Evolutionary conservation across 768 basidiomycete species (phyloP).

Genomic region (Pleurotus citrinopileatus): DNA sequence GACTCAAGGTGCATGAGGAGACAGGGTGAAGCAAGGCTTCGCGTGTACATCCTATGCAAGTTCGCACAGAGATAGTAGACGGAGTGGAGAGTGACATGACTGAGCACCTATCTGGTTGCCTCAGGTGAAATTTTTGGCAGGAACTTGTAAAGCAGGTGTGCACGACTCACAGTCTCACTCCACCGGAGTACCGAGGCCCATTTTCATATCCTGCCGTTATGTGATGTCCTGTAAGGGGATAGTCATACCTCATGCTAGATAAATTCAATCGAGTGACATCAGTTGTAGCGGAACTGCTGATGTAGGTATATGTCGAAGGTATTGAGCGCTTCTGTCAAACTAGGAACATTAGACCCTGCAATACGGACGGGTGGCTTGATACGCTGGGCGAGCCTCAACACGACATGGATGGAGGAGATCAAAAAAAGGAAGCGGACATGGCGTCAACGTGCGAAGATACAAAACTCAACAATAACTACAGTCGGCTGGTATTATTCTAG

Average conservation of each 20-base stretch:
- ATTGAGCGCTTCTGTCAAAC: slow-evolving; percentile 26
- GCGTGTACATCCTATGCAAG: slow-evolving; percentile 79
- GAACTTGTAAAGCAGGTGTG: too few species aligned
- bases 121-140: too few species aligned
- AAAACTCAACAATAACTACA: too few species aligned
- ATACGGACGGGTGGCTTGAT: too few species aligned
- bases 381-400: too few species aligned
- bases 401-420: too few species aligned
- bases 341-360: slow-evolving; percentile 12
- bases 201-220: slow-evolving; percentile 60
- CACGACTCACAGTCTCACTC: too few species aligned
- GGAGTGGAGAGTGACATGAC: slow-evolving; percentile 79
- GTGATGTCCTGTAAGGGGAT: slow-evolving; percentile 61
- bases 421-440: too few species aligned
- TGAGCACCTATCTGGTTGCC: slow-evolving; percentile 80
- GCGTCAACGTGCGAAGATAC: too few species aligned
- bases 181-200: slow-evolving; percentile 78
- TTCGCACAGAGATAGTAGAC: slow-evolving; percentile 73
- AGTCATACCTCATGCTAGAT: slow-evolving; percentile 68
- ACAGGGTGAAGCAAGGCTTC: slow-evolving; percentile 68
- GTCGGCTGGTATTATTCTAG: too few species aligned
- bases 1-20: slow-evolving; percentile 25
- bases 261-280: slow-evolving; percentile 55
- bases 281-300: slow-evolving; percentile 26
- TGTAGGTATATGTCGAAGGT: slow-evolving; percentile 21